Evolutionary conservation across 169 alveolate species (phyloP).

Genomic region (Cryptosporidium viatorum): DNA sequence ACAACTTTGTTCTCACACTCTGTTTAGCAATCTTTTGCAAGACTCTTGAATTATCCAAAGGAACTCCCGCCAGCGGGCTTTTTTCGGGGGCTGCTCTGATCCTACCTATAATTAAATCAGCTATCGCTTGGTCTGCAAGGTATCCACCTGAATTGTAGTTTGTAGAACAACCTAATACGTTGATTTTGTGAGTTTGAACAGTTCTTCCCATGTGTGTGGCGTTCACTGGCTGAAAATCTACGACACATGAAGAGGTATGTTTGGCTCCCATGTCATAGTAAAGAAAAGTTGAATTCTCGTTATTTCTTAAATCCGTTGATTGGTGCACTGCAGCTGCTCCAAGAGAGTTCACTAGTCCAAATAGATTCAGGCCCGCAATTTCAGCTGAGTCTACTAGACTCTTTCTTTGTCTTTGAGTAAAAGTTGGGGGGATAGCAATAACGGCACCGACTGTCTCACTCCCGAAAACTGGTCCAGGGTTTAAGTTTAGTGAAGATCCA

Average conservation of each 20-base stretch:
- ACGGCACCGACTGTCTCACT: slow-evolving; percentile 80
- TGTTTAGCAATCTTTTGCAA: slow-evolving; percentile 60
- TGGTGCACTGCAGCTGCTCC: slow-evolving; percentile 81
- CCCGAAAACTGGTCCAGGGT: slow-evolving; percentile 75
- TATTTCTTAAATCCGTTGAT: slow-evolving; percentile 77
- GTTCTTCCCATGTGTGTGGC: slow-evolving; percentile 63
- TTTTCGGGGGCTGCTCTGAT: slow-evolving; percentile 20
- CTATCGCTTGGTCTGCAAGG: slow-evolving; percentile 59
- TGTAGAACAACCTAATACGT: slow-evolving; percentile 51
- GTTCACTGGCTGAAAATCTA: slow-evolving; percentile 49
- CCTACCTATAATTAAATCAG: slow-evolving; percentile 16
- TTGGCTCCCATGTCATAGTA: slow-evolving; percentile 74
- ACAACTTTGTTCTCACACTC: slow-evolving; percentile 60
- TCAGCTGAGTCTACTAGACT: slow-evolving; percentile 79
- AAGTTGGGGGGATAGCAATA: slow-evolving; percentile 81
- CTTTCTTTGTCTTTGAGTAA: slow-evolving; percentile 73
- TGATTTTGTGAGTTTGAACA: slow-evolving; percentile 37
- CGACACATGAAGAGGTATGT: slow-evolving; percentile 53
- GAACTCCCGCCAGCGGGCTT: slow-evolving; percentile 50
- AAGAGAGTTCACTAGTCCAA: slow-evolving; percentile 77
- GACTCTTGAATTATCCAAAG: slow-evolving; percentile 46
- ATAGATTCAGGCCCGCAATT: slow-evolving; percentile 79
- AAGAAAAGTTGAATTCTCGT: slow-evolving; percentile 39
- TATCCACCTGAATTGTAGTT: slow-evolving; percentile 56
- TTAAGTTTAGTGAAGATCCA: background rate